Percentiles rank a stretch among this genome's conserved stretches.
phyloP scores from a whole-genome alignment of 2,329 filamentous ascomycete genomes.

The Alternaria viburni region DNA sequence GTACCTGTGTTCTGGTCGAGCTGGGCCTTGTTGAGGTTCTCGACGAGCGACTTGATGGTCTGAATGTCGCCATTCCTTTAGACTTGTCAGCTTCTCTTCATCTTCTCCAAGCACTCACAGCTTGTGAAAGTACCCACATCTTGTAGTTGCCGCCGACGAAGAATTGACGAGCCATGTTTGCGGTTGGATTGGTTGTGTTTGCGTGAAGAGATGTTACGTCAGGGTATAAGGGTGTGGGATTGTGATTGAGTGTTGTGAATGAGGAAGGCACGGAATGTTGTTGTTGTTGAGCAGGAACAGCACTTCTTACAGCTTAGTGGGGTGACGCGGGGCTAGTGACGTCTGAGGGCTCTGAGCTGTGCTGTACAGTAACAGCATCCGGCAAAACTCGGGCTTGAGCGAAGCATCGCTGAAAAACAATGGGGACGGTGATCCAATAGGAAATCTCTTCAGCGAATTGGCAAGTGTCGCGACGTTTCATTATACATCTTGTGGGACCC shows the following conservation, averaged over 20 bases:
- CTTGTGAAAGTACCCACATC: slow-evolving; percentile 67
- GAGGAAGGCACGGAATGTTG: slow-evolving; percentile 21
- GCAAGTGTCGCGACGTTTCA: slow-evolving; percentile 1
- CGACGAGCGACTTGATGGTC: slow-evolving; percentile 89
- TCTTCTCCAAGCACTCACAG: slow-evolving; percentile 25
- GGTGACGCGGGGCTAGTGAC: slow-evolving; percentile 31
- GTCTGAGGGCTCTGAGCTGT: slow-evolving; percentile 7
- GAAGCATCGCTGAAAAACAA: slow-evolving; percentile 27
- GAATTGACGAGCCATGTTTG: slow-evolving; percentile 91
- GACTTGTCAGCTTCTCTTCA: slow-evolving; percentile 22
- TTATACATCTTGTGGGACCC: neutral
- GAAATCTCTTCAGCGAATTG: slow-evolving; percentile 10
- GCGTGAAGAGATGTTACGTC: slow-evolving; percentile 6
- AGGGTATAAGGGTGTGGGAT: slow-evolving; percentile 10
- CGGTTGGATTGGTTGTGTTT: slow-evolving; percentile 45
- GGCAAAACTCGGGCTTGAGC: slow-evolving; percentile 39
- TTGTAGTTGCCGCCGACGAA: slow-evolving; percentile 99
- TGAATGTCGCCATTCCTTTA: slow-evolving; percentile 89
- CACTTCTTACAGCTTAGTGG: slow-evolving; percentile 29
- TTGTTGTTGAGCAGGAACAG: slow-evolving; percentile 39
- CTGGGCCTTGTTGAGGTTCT: slow-evolving; percentile 84
- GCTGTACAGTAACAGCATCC: slow-evolving; percentile 18
- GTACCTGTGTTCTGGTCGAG: slow-evolving; percentile 77
- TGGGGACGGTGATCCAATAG: slow-evolving; percentile 27
- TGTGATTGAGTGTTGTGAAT: slow-evolving; percentile 10